Evolutionary conservation across 768 basidiomycete species (phyloP), one percentile per base, ranked within the genome.

Genomic region (Tremella yokohamensis): DNA sequence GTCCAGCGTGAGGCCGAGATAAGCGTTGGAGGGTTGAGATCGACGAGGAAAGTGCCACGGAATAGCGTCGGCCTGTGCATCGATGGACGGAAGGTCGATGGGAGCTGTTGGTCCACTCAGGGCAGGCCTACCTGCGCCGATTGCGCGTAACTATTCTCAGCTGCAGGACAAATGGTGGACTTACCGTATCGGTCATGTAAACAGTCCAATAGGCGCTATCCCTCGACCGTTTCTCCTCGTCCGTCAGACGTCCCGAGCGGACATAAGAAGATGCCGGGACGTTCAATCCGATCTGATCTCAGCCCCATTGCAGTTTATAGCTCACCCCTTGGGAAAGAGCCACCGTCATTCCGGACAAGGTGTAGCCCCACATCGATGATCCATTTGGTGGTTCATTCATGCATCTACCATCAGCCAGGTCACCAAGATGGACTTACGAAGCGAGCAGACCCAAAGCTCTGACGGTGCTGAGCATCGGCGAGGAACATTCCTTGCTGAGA

Each of bases 211-310:
- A 54, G 15, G 53, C 40, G 24, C 42, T 20, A 26, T 54, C 40
- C 11, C 53, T 16, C 7, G 26, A 20, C 4, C 11, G 39, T 22
- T 44, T 40, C 40, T 54, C 53, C 40, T 54, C 53, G 24, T 19
- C 34, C 22, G 53, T 40, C 38, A 54, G 20, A 15, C 39, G 37
- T 22, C 37, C 34, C 20, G n/a, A 26, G 18, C 15, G 19, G 19
- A 54, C 53, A 26, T 52, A 52, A 22, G 22, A 52, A 6, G 24
- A 22, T 29, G 24, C n/a, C 16, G 40, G 37, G 38, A 54, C 53
- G 42, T 54, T 54, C 15, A 54, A n/a, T 54, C 53, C 53, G 16
- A 52, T 25, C 51, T 52, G 34, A n/a, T 15, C 24, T 52, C 51
- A 52, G 51, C 34, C n/a, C 11, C 15, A 34, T 34, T 8, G 12